phyloP scores from a whole-genome alignment of 805 yeast genomes.

The Candida montana region DNA sequence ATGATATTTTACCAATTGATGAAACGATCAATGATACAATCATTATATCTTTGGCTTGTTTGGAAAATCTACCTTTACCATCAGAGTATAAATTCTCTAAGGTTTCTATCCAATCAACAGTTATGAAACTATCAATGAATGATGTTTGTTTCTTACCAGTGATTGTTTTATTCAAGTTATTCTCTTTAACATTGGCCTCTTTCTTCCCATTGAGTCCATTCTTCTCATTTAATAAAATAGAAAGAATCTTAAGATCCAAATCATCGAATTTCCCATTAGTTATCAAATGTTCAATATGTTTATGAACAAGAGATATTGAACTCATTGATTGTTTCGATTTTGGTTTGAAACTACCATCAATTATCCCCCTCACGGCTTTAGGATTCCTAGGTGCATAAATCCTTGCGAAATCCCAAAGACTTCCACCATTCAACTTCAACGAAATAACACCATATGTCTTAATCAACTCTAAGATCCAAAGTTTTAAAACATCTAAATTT shows the following conservation, averaged over 20 bases:
- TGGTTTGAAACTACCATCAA: conserved; percentile 43
- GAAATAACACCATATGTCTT: conserved; percentile 49
- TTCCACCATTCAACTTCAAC: conserved; percentile 52
- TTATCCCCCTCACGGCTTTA: conserved; percentile 41
- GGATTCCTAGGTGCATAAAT: conserved; percentile 45
- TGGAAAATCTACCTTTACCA: conserved; percentile 72
- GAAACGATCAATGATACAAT: conserved; percentile 40
- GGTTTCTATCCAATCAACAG: conserved; percentile 49
- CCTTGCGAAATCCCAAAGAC: conserved; percentile 59
- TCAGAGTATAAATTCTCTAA: conserved; percentile 72
- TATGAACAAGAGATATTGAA: conserved; percentile 42
- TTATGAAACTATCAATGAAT: conserved; percentile 54
- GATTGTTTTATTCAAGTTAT: neutral
- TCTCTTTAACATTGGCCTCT: neutral
- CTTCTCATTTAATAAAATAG: conserved; percentile 10
- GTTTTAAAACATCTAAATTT: conserved; percentile 44
- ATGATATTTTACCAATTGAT: conserved; percentile 21
- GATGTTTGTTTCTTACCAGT: conserved; percentile 8
- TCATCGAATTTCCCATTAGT: conserved; percentile 22
- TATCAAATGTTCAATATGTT: conserved; percentile 42
- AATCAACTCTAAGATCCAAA: conserved; percentile 40
- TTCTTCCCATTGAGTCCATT: neutral
- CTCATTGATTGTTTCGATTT: conserved; percentile 26
- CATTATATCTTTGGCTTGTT: conserved; percentile 42
- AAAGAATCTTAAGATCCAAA: conserved; percentile 16